Base-by-base conservation (phyloP, 139 green algal species). In the Chlorella sp. region DNA sequence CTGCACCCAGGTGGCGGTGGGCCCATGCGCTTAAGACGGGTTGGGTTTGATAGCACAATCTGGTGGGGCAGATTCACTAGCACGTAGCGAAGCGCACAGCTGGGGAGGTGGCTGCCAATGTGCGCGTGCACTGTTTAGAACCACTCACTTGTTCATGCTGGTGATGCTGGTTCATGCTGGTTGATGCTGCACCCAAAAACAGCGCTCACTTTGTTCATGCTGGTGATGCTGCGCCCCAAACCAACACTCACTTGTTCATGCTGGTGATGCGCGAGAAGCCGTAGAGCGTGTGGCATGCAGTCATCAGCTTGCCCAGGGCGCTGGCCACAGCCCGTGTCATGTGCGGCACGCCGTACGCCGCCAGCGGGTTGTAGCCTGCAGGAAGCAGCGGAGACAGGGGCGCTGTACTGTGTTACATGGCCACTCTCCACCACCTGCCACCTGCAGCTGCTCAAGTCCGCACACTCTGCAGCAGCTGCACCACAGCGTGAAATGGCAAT, bases 311-410 rank as follows among this genome's bases (percentile, higher is more conserved):
- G 38, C 74, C 56, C 34, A 96, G 84, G 11, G 81, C 69, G 0
- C 62, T 56, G 0, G 73, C 78, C 20, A 94, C 55, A 13, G 55
- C 71, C 0, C 85, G 80, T 57, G 88, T 73, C 20, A 92, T 63
- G 30, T 86, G 62, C 3, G 67, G 38, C 2, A 93, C 81, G 34
- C 89, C 90, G 47, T 93, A 90, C 16, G 90, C 80, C 21, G 94
- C 90, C 75, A 97, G 82, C 0, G 92, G 92, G 64, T 94, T 88
- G 28, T 88, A 32, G 15, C 91, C 90, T 36, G 64, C 36, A 21
- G 91, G 87, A 6, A 28, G 63, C 28, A 41, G 32, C 0, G 28
- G 36, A 75, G 41, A 4, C 70, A 78, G 71, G 26, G 21, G 71
- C 7, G 34, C 32, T 39, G 6, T 51, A n/a, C n/a, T n/a, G n/a